Base-by-base conservation (phyloP, 345 rosid genomes). In the Euphorbia pulcherrima region DNA sequence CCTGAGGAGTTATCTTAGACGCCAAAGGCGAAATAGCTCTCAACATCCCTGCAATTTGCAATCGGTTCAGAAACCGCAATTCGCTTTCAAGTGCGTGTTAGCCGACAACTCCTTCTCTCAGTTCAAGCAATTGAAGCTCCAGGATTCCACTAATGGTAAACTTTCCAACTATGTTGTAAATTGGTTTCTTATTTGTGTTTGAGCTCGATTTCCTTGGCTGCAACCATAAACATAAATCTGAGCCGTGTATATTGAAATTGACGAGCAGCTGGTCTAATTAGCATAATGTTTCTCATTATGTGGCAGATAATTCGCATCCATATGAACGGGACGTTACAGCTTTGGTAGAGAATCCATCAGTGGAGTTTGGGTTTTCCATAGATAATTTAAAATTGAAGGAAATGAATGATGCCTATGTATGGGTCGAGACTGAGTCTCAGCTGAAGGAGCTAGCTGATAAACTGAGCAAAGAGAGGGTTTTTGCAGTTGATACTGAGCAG, bases 401-500 rank as follows among this genome's bases (percentile, higher is more conserved):
- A 70, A 68, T 82, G 83, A 79, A 41, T 52, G 85, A 81, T 52
- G 68, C 80, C 0, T 88, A 79, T 71, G 81, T 82, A 68, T 93
- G 98, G 96, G 76, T 89, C 6, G 88, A 86, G 81, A 82, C 86
- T 2, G 89, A 82, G 79, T 74, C 69, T 26, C 86, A 85, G 14
- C 75, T 93, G 58, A 80, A 78, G 74, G 88, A 89, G 62, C 84
- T 93, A n/a, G 94, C 84, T 26, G 79, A 80, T 67, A 66, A 66
- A 51, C 78, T 93, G 72, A 77, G 83, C 11, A 75, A 79, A 70
- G 81, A 86, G 67, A 73, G 61, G 14, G 80, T 79, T 74, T 90
- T 93, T 68, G 87, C 81, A 27, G 89, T 90, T 51, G 98, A 93
- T 80, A 93, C 97, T 0, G 98, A 93, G 77, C 98, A 93, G 63